Percentiles rank a stretch among this genome's conserved stretches.
Conservation (phyloP, 805 yeast genomes). For the Cyberlindnera samutprakarnensis region DNA sequence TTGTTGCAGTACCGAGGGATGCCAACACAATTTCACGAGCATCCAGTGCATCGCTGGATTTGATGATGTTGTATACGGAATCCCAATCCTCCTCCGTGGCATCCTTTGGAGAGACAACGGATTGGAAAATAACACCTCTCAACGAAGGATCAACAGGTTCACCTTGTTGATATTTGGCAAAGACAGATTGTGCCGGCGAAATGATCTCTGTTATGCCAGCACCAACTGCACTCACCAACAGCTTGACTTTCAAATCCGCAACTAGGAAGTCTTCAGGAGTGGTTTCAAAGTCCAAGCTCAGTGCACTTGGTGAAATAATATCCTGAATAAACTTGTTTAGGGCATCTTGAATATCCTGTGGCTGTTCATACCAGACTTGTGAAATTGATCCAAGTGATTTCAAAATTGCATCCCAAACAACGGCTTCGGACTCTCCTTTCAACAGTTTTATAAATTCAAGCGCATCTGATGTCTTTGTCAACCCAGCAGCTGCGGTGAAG, state of each 20-base stretch:
- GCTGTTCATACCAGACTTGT: constrained; percentile 48
- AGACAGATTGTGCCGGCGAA: constrained; percentile 36
- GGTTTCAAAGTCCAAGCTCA: constrained; percentile 53
- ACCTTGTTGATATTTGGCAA: constrained; percentile 34
- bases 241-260: constrained; percentile 57
- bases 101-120: constrained; percentile 49
- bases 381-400: constrained; percentile 37
- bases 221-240: constrained; percentile 52
- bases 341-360: constrained; percentile 34
- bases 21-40: constrained; percentile 63
- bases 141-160: constrained; percentile 64
- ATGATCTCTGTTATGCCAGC: constrained; percentile 41
- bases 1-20: constrained; percentile 55
- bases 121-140: constrained; percentile 57
- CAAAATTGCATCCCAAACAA: constrained; percentile 57
- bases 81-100: constrained; percentile 63
- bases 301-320: constrained; percentile 46
- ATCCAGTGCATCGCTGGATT: constrained; percentile 49
- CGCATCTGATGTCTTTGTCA: constrained; percentile 51
- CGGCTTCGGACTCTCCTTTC: constrained; percentile 51
- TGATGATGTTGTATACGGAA: constrained; percentile 50
- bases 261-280: constrained; percentile 46
- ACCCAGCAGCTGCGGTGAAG: constrained; percentile 62
- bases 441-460: constrained; percentile 50
- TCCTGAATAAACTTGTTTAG: constrained; percentile 43